Evolutionary conservation across 305 asterid species (phyloP), one percentile per base, ranked within the genome.

Genomic region (Rubia peregrina): DNA sequence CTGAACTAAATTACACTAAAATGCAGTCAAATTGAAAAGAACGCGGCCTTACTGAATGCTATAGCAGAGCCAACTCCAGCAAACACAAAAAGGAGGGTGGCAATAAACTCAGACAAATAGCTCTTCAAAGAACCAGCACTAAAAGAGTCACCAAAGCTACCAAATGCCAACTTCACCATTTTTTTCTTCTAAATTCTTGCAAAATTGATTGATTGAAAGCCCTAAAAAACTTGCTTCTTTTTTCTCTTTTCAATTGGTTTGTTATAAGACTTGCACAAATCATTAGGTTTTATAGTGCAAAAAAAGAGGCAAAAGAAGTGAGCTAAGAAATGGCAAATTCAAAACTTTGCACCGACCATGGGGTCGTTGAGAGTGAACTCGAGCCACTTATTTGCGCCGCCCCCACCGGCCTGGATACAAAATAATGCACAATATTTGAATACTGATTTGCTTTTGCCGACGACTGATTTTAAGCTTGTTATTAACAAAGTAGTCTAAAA

Each of bases 61-160:
- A 89, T 87, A 61, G 92, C 92, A 13, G 92, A 89, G 67, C 95
- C 95, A 79, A 89, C 90, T 17, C 95, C 95, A 21, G 90, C 95
- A 49, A 89, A 87, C 71, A 89, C 89, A 48, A 89, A 87, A 67
- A 87, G 88, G 56, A 89, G 86, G 16, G 89, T 89, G 71, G 95
- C 92, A 70, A 89, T 85, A 67, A 87, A 87, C 76, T 89, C 95
- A 26, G 95, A 77, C 24, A 85, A 61, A 51, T 89, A 87, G 0
- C 85, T 65, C 84, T 87, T 85, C n/a, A 87, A 43, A 4, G 92
- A 81, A 0, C 79, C 75, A 8, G 66, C 79, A 36, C 87, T 82
- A 4, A 85, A 81, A 11, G 92, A 85, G 80, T 89, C 95, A 49
- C 95, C 90, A 74, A 83, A 41, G 79, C 89, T 85, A 22, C 95